phyloP scores from a whole-genome alignment of 192 early-diverging fungal species.

The Coemansia sp. region DNA sequence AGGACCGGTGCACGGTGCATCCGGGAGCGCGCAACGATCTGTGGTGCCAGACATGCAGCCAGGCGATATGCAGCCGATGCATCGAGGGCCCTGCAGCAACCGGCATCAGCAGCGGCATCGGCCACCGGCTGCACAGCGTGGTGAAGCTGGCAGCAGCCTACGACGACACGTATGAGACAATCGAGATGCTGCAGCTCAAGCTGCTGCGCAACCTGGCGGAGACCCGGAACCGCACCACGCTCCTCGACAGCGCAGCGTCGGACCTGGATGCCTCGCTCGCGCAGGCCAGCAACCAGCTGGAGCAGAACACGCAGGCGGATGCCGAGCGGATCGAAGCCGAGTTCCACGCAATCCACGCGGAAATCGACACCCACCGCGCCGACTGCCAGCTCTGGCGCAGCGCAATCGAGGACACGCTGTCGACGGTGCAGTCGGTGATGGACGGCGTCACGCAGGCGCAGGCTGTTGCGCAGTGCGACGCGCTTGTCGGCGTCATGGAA shows the following conservation, averaged over 20 bases:
- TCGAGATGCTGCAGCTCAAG: conserved; percentile 35
- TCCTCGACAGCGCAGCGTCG: conserved; percentile 8
- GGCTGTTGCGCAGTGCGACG: conserved; percentile 26
- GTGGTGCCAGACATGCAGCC: conserved; percentile 43
- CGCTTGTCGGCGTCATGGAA: conserved; percentile 17
- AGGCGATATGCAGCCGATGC: conserved; percentile 40
- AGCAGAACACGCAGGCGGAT: background rate
- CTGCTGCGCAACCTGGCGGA: conserved; percentile 31
- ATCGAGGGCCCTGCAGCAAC: background rate
- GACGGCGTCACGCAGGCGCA: conserved; percentile 44
- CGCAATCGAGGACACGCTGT: conserved; percentile 30
- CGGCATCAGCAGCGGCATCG: background rate
- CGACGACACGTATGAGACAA: conserved; percentile 48
- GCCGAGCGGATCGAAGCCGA: background rate
- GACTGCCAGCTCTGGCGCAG: conserved; percentile 31
- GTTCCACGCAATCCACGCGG: background rate
- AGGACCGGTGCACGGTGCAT: conserved; percentile 45
- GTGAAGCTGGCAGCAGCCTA: conserved; percentile 39
- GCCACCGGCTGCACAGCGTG: conserved; percentile 22
- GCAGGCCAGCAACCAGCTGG: conserved; percentile 16
- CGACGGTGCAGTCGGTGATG: conserved; percentile 36
- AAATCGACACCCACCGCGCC: background rate
- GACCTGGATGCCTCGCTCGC: conserved; percentile 8
- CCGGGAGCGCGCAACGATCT: conserved; percentile 41
- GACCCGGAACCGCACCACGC: conserved; percentile 31